These are phyloP conservation scores for Deinandra increscens DNA, from an alignment of 129 eudicot genomes.

Conservation along the genomic window DNA sequence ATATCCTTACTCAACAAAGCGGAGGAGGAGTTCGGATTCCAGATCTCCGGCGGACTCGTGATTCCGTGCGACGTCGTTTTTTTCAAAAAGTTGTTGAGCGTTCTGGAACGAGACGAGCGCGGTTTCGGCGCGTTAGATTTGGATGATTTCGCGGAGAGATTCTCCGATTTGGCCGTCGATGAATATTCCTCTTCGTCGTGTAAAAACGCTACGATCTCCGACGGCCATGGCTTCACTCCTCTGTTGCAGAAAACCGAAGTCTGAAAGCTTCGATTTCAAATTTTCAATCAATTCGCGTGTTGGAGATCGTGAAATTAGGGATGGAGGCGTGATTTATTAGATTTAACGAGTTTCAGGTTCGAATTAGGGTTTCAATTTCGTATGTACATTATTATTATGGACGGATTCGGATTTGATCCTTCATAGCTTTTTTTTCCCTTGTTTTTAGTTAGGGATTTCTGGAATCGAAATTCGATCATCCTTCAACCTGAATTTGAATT, in stretches of 20 bases:
- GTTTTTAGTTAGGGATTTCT: background rate
- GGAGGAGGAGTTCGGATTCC: slow-evolving; percentile 65
- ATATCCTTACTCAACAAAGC: slow-evolving; percentile 49
- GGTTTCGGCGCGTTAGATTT: slow-evolving; percentile 34
- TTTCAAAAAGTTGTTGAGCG: slow-evolving; percentile 27
- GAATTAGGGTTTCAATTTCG: slow-evolving; percentile 11
- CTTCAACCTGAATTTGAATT: slow-evolving; percentile 10
- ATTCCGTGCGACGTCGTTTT: slow-evolving; percentile 53
- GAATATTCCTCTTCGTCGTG: slow-evolving; percentile 22
- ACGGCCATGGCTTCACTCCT: slow-evolving; percentile 33
- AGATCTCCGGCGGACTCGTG: slow-evolving; percentile 46
- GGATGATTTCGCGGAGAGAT: slow-evolving; percentile 38
- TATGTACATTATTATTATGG: background rate
- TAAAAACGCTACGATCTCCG: slow-evolving; percentile 18
- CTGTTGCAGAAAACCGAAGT: slow-evolving; percentile 40
- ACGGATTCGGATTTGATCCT: slow-evolving; percentile 2
- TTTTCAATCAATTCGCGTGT: no score
- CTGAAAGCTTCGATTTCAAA: slow-evolving; percentile 9
- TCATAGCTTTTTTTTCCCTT: background rate
- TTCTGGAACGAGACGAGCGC: slow-evolving; percentile 44
- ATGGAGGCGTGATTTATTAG: background rate
- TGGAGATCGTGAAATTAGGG: background rate
- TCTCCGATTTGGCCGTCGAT: slow-evolving; percentile 26
- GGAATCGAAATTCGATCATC: slow-evolving; percentile 6
- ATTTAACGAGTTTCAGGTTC: background rate